Base-by-base conservation (phyloP, 805 yeast species). In the Hanseniaspora vineae region DNA sequence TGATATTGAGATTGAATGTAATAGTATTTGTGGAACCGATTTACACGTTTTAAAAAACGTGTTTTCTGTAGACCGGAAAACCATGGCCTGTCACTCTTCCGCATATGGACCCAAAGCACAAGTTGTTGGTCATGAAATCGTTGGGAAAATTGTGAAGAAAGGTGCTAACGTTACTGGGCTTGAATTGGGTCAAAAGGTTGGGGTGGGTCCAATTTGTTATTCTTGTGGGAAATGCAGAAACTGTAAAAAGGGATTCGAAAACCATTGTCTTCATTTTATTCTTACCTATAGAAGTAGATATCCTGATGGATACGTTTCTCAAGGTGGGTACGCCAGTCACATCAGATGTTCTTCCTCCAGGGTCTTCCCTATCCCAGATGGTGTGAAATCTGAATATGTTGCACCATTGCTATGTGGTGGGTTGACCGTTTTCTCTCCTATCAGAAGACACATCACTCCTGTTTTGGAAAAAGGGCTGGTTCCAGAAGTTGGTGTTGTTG, bases 11-110 rank as follows among this genome's bases (percentile, higher is more conserved):
- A 70, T 73, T 48, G 77, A 73, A 55, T 72, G 75, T 51, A 75
- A 80, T 60, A 81, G 81, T 54, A 64, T 79, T 11, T 79, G 85
- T 65, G 85, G 83, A 17, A 70, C 76, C 39, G 84, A 79, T 56
- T 58, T 75, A 64, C 66, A 75, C 70, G 59, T 47, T 32, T 44
- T 52, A 29, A 48, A 52, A 42, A 80, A 76, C 51, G 68, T 66
- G 45, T 78, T 82, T 82, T 71, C 58, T 55, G 54, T 57, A 61
- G 45, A 37, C 42, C 44, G 42, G 23, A 17, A 20, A 20, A 15
- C 5, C 6, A 69, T 76, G 42, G 61, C 63, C 47, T 56, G 62
- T 49, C 46, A 51, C 33, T 50, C 53, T 12, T 51, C 64, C 9
- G 40, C 53, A 10, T 56, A 55, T 44, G 63, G 64, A 23, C 65